phyloP scores from a whole-genome alignment of 2,329 filamentous ascomycete genomes.

The Colletotrichum acutatum region DNA sequence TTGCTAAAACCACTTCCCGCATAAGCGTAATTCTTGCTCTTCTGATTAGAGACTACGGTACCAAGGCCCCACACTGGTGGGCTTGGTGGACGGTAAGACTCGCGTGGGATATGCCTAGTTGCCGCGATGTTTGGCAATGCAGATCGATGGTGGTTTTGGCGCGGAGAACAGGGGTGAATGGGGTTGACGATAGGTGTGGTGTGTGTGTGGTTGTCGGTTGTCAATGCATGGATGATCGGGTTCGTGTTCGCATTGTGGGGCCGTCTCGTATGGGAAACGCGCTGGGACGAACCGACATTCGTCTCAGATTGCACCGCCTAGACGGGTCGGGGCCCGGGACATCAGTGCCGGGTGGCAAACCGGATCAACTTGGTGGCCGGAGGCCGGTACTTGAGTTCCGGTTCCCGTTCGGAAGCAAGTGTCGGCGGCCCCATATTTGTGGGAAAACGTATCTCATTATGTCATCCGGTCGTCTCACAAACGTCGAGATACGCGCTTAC shows the following conservation, averaged over 20 bases:
- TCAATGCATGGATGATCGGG: slow-evolving; percentile 14
- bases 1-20: neutral
- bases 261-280: slow-evolving; percentile 1
- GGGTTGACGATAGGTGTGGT: neutral
- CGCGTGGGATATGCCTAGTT: neutral
- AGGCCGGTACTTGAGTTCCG: neutral
- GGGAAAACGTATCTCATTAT: neutral
- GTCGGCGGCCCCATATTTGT: neutral
- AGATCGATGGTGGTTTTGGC: slow-evolving; percentile 20
- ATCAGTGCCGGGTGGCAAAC: neutral
- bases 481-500: too few species aligned
- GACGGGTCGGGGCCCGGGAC: neutral
- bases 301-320: neutral
- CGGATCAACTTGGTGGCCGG: neutral
- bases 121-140: slow-evolving; percentile 6
- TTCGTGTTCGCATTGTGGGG: slow-evolving; percentile 28
- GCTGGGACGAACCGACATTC: slow-evolving; percentile 6
- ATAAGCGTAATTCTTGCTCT: slow-evolving; percentile 5
- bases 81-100: slow-evolving; percentile 1
- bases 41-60: neutral
- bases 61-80: neutral
- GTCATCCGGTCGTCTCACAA: neutral
- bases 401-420: neutral
- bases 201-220: too few species aligned
- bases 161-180: neutral